Percentiles rank a stretch among this genome's conserved stretches.
Conservation (phyloP, 192 early-diverging fungal genomes). For the Podila epigama region DNA sequence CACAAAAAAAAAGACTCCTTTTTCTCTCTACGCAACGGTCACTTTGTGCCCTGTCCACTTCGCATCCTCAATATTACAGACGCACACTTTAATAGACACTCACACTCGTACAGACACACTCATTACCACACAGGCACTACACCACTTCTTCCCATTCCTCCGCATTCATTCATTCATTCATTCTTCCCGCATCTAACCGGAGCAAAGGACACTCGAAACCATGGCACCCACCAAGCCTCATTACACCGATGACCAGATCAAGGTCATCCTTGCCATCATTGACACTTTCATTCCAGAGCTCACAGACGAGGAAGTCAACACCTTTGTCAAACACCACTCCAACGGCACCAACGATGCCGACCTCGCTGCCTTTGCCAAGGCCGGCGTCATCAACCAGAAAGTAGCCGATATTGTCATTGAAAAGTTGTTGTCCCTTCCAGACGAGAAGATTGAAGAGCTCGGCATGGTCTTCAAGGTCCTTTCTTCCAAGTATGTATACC, state of each 20-base stretch:
- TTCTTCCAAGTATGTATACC: constrained; percentile 22
- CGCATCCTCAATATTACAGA: no score
- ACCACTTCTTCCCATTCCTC: no score
- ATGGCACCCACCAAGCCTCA: constrained; percentile 17
- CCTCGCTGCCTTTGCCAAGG: constrained; percentile 19
- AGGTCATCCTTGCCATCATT: constrained; percentile 53
- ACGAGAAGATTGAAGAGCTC: constrained; percentile 45
- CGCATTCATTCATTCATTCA: background rate
- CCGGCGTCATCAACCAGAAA: constrained; percentile 26
- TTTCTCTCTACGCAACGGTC: background rate
- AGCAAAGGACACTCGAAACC: no score
- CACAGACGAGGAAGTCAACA: constrained; percentile 31
- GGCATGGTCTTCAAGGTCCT: constrained; percentile 43
- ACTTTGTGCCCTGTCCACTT: background rate
- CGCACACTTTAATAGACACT: no score
- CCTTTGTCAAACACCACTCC: constrained; percentile 30
- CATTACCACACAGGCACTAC: no score
- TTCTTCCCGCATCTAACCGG: background rate
- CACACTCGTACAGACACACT: no score
- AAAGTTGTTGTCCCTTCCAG: constrained; percentile 14
- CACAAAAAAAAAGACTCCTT: no score
- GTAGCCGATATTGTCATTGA: constrained; percentile 19
- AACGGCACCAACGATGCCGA: constrained; percentile 24
- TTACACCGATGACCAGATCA: constrained; percentile 44
- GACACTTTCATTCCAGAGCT: constrained; percentile 60